Evolutionary conservation across 768 basidiomycete species (phyloP), one percentile per base, ranked within the genome.

Genomic region (Podaxis sp.): DNA sequence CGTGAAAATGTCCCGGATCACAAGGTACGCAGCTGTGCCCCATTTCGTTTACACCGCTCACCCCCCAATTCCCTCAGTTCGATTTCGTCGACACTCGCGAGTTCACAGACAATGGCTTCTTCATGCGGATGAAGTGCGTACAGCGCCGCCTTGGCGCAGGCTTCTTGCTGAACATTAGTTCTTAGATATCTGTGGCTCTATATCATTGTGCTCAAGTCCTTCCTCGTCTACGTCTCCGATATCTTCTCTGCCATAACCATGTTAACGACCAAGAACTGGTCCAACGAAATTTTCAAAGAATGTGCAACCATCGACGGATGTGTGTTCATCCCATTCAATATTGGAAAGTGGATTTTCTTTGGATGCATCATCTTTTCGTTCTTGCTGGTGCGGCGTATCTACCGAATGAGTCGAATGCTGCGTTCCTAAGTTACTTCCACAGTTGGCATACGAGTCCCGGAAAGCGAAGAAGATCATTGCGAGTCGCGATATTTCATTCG

Each of bases 341-440:
- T 92, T 59, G 95, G 93, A 56, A 93, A 95, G 75, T 98, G 94
- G 94, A 80, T 99, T 64, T 98, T 98, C 78, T 90, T 97, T 19
- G 94, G 94, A 51, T 98, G 96, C 76, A 98, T 99, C 83, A 90
- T 97, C 68, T 93, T 97, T 74, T 94, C 93, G n/a, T 98, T 98
- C 79, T 80, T 99, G 29, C 78, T 99, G 73, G 94, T 94, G 70
- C 65, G 90, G 17, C 38, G 3, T 79, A 25, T 51, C 9, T 19
- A 29, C 24, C 13, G 12, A 15, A 22, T 11, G 43, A 37, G 3
- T 2, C 27, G 13, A 9, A 11, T 59, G 15, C 17, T 25, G 27
- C 9, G 12, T 51, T 6, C 38, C 40, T 24, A 59, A 24, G 4
- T 50, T 38, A 3, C 22, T 65, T 52, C 53, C 36, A 46, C 64